phyloP scores from a whole-genome alignment of 805 yeast species.

The Schizosaccharomyces cryophilus region DNA sequence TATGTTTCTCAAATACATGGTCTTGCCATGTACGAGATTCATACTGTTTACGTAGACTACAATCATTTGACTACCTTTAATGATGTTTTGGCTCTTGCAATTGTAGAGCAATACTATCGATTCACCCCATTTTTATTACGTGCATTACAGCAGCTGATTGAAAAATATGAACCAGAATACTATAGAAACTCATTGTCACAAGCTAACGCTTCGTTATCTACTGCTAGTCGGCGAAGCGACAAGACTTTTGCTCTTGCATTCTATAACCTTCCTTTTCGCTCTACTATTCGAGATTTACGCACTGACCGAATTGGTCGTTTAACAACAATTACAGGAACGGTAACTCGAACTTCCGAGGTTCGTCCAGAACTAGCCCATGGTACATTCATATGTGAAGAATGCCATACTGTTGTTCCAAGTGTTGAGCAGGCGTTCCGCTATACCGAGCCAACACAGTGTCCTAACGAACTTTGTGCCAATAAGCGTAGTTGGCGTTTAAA shows the following conservation, averaged over 20 bases:
- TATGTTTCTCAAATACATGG: constrained; percentile 62
- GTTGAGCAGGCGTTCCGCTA: constrained; percentile 81
- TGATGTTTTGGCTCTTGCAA: constrained; percentile 72
- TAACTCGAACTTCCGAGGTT: constrained; percentile 86
- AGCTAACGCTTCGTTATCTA: neutral
- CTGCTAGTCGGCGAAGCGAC: constrained; percentile 17
- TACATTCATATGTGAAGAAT: constrained; percentile 68
- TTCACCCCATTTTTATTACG: constrained; percentile 62
- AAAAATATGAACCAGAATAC: constrained; percentile 40
- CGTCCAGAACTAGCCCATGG: constrained; percentile 81
- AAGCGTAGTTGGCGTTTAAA: constrained; percentile 67
- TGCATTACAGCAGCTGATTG: constrained; percentile 51
- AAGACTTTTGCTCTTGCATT: constrained; percentile 74
- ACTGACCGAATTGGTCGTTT: constrained; percentile 73
- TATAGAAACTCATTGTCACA: neutral
- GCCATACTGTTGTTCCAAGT: constrained; percentile 63
- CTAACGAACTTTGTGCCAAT: constrained; percentile 67
- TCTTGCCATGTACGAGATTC: constrained; percentile 49
- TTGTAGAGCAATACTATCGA: constrained; percentile 75
- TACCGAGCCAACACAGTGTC: constrained; percentile 86
- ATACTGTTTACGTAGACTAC: constrained; percentile 67
- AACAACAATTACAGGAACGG: constrained; percentile 74
- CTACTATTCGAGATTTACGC: constrained; percentile 70
- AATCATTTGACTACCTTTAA: constrained; percentile 39
- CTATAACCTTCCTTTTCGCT: constrained; percentile 56